Evolutionary conservation across 257 asterid genomes (phyloP).

Genomic region (Lithospermum erythrorhizon): DNA sequence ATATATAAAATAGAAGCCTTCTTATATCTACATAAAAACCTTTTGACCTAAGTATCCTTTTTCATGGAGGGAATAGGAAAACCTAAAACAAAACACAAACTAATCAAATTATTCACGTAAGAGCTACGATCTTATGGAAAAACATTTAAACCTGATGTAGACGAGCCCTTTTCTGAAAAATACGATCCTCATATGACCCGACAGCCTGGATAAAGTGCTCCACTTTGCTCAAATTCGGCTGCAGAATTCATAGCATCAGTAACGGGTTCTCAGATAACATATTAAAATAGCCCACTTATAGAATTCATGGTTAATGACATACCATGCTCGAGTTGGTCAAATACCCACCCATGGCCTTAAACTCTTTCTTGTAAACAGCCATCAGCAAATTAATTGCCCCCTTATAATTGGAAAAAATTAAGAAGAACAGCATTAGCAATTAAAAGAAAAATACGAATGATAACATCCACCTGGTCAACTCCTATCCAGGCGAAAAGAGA

Average conservation of each 20-base stretch:
- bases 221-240: constrained; percentile 78
- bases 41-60: neutral
- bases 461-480: neutral
- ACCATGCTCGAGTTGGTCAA: constrained; percentile 87
- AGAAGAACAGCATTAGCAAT: neutral
- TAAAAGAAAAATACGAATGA: neutral
- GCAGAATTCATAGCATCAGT: constrained; percentile 15
- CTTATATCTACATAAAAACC: too few relatives aligned
- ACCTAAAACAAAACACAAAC: neutral
- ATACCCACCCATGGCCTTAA: constrained; percentile 69
- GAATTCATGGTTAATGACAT: constrained; percentile 12
- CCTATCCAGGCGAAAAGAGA: neutral
- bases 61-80: neutral
- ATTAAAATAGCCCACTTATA: neutral
- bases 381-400: constrained; percentile 93
- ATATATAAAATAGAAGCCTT: neutral
- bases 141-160: constrained; percentile 59
- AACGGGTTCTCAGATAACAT: constrained; percentile 10
- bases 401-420: constrained; percentile 21
- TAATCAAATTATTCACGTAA: neutral
- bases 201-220: constrained; percentile 94
- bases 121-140: neutral
- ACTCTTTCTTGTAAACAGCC: constrained; percentile 92
- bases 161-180: constrained; percentile 82
- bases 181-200: constrained; percentile 83